Conservation (phyloP, 305 asterid genomes). For the Lippia alba region DNA sequence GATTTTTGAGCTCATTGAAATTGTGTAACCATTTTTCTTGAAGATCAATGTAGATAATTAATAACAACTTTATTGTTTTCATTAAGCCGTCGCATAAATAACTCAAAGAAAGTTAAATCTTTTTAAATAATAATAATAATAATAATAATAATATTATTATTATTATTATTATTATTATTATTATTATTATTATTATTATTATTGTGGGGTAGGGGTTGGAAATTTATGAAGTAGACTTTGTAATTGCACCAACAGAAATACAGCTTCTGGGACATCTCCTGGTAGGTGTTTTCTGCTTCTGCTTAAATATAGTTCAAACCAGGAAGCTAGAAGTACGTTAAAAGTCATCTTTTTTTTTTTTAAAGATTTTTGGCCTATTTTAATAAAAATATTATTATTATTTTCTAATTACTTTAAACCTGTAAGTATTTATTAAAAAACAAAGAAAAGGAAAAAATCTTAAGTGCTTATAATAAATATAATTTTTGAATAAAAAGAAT, state of each 20-base stretch:
- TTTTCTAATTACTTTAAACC: not conserved
- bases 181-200: not conserved
- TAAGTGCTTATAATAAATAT: not conserved
- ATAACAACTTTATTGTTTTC: too few relatives aligned
- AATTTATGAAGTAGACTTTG: not conserved
- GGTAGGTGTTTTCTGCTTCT: not conserved
- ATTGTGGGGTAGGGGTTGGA: not conserved
- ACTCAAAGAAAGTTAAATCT: too few relatives aligned
- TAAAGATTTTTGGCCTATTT: too few relatives aligned
- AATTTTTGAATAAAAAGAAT: not conserved
- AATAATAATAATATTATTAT: too few relatives aligned
- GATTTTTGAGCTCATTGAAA: too few relatives aligned
- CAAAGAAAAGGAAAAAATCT: not conserved
- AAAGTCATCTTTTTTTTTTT: too few relatives aligned
- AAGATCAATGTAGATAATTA: too few relatives aligned
- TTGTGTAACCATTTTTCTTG: too few relatives aligned
- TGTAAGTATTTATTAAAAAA: not conserved
- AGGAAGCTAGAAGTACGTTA: not conserved
- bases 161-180: too few relatives aligned
- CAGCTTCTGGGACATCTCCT: not conserved
- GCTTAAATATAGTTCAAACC: slow-evolving; percentile 1
- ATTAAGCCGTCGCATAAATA: too few relatives aligned
- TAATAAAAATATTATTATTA: too few relatives aligned
- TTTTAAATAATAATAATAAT: too few relatives aligned
- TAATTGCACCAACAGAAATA: not conserved